Evolutionary conservation across 306 rosid species (phyloP).

Genomic region (Prunus salicina): DNA sequence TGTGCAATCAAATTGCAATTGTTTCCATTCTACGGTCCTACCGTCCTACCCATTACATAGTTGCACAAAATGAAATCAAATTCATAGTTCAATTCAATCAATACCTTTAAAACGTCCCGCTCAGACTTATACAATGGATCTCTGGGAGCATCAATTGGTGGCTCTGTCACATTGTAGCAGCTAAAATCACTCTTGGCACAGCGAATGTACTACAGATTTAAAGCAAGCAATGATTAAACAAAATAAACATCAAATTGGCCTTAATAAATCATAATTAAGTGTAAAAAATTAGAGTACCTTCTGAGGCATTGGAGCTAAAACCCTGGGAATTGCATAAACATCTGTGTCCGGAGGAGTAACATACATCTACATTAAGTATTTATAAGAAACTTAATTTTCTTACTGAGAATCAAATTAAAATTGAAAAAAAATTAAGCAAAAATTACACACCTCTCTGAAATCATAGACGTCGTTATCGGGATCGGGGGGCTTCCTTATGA

Average conservation of each 20-base stretch:
- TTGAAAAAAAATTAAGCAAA: neutral
- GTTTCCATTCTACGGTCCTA: neutral
- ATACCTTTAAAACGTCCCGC: constrained; percentile 77
- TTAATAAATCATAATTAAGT: neutral
- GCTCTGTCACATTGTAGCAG: constrained; percentile 82
- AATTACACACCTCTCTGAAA: constrained; percentile 69
- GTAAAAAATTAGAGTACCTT: constrained; percentile 42
- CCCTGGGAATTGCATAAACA: constrained; percentile 81
- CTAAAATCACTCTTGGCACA: constrained; percentile 83
- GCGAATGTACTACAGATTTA: constrained; percentile 69
- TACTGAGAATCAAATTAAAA: neutral
- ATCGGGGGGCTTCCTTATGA: constrained; percentile 82
- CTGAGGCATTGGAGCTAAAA: constrained; percentile 91
- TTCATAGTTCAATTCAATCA: neutral
- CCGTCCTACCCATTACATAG: neutral
- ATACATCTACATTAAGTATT: constrained; percentile 59
- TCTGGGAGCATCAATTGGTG: constrained; percentile 90
- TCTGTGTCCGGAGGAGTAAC: constrained; percentile 99
- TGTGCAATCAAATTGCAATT: neutral
- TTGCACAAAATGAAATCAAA: neutral
- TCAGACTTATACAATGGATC: constrained; percentile 84
- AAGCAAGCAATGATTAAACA: constrained; percentile 2
- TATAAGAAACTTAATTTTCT: neutral
- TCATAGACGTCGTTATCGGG: constrained; percentile 85
- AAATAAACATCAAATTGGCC: neutral